Evolutionary conservation across 208 protist species (phyloP), one percentile per base, ranked within the genome.

Genomic region (Wallacemonas sp.): DNA sequence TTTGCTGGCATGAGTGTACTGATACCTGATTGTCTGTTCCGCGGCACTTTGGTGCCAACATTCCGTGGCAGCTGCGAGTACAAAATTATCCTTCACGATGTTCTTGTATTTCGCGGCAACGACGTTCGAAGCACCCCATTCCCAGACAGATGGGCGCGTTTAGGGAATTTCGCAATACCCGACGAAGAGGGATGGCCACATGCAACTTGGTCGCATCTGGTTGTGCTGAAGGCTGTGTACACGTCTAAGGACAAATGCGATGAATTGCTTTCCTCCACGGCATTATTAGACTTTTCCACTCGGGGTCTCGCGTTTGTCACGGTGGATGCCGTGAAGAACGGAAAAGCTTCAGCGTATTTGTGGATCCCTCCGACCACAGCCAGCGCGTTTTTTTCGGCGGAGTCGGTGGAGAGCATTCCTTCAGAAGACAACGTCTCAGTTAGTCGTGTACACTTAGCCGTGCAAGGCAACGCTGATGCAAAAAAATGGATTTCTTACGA

Each of bases 61-160:
- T 84, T 79, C 45, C 27, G 83, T 37, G 77, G 65, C 36, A 70
- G 67, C 44, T 44, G 73, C 21, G 81, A 95, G 24, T 87, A 80
- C 64, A 73, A 82, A 29, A 85, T 90, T 36, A 80, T 95, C 46
- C 52, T 95, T 13, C 78, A 91, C 39, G 89, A 95, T 61, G 71
- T 95, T 42, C 58, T 92, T 15, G 45, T 78, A 33, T 92, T 90
- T 62, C 67, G 90, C 55, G 79, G 78, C 26, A 72, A 59, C 30
- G 77, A 93, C 32, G 75, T 88, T 13, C 70, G 68, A 42, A 63
- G 70, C 21, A 60, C 74, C 19, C 60, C 71, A 10, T 95, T 91
- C 68, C 26, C 76, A 8, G 78, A 91, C 48, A 76, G 89, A 8
- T 81, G 87, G 83, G 26, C 59, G 21, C 71, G 76, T 58, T 12